phyloP scores from a whole-genome alignment of 2,329 filamentous ascomycete species.

The Aphanocladium album region DNA sequence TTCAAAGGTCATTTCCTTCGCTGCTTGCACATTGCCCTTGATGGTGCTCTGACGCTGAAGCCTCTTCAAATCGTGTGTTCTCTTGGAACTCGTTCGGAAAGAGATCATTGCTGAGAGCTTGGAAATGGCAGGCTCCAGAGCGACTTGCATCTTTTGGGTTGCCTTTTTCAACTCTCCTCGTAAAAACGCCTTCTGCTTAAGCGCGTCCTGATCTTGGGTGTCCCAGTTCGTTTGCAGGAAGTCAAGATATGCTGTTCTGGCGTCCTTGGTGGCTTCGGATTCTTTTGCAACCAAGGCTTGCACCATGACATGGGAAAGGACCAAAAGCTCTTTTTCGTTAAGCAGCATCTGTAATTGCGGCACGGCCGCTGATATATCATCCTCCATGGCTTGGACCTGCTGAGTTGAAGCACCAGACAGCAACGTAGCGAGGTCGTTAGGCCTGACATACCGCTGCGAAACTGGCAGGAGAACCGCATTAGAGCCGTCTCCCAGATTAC shows the following conservation, averaged over 20 bases:
- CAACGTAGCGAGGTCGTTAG: conserved; percentile 3
- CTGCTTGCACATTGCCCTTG: conserved; percentile 16
- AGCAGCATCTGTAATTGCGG: conserved; percentile 15
- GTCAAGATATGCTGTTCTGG: neutral
- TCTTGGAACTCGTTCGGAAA: conserved; percentile 16
- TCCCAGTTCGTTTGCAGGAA: conserved; percentile 8
- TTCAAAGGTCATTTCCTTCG: conserved; percentile 17
- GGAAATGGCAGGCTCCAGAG: conserved; percentile 15
- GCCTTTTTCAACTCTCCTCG: conserved; percentile 13
- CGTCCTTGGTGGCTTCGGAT: neutral
- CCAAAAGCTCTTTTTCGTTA: conserved; percentile 13
- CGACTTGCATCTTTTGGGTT: conserved; percentile 7
- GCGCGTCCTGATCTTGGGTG: neutral
- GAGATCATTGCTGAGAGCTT: conserved; percentile 16
- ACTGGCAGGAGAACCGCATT: conserved; percentile 11
- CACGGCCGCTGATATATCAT: conserved; percentile 15
- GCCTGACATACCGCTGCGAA: conserved; percentile 1
- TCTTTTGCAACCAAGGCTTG: neutral
- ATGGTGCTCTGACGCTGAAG: conserved; percentile 16
- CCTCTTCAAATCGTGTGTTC: conserved; percentile 18
- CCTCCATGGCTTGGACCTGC: conserved; percentile 10
- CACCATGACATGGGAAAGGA: conserved; percentile 12
- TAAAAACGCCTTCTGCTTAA: conserved; percentile 12
- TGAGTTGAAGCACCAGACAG: conserved; percentile 7
- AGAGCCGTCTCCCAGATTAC: conserved; percentile 9